Evolutionary conservation across 441 rosid species (phyloP).

Genomic region (Brassica hybrid): DNA sequence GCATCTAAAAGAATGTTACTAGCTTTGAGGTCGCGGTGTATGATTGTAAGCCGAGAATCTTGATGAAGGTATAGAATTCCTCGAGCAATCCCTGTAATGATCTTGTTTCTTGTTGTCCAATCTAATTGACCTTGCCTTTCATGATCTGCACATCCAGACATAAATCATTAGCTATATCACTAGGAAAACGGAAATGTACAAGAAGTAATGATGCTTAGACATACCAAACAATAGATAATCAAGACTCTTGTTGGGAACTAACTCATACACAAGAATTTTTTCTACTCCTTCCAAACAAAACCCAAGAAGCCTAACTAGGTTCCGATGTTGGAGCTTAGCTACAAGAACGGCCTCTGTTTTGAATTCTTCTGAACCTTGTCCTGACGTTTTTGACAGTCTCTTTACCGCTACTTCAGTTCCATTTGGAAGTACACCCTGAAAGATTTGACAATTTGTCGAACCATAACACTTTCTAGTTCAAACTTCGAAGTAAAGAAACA

Average conservation of each 20-base stretch:
- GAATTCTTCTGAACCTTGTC: conserved; percentile 51
- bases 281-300: conserved; percentile 49
- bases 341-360: conserved; percentile 52
- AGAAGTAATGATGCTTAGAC: not conserved
- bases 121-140: conserved; percentile 38
- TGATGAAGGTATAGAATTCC: conserved; percentile 46
- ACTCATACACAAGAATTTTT: conserved; percentile 50
- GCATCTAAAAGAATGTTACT: conserved; percentile 33
- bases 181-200: not conserved
- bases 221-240: conserved; percentile 51
- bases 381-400: conserved; percentile 40
- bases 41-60: conserved; percentile 33
- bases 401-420: conserved; percentile 51
- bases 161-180: conserved; percentile 7
- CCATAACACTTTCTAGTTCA: not conserved
- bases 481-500: not conserved
- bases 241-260: conserved; percentile 53
- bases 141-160: conserved; percentile 38
- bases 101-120: conserved; percentile 50
- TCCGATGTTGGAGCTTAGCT: conserved; percentile 56
- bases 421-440: conserved; percentile 44
- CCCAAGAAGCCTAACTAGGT: conserved; percentile 51
- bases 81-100: conserved; percentile 50
- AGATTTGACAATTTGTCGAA: not conserved
- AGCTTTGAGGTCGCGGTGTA: conserved; percentile 34